These are phyloP conservation scores for Coniochaeta hoffmannii DNA, from an alignment of 2,329 filamentous ascomycete species.

Conservation along the genomic window DNA sequence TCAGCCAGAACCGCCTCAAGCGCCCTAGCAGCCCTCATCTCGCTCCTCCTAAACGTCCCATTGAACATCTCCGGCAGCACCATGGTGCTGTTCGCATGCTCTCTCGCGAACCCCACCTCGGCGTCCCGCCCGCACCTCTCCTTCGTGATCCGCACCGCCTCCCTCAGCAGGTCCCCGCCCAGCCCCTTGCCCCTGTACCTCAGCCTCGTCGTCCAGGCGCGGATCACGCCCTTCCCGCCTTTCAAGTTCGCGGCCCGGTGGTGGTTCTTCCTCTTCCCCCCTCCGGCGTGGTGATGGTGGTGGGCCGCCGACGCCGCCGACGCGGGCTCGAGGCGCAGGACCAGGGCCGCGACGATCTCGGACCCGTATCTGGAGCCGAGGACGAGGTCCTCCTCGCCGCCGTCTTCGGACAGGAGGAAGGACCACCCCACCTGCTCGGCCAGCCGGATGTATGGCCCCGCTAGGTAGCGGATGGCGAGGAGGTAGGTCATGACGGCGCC, in stretches of 20 bases:
- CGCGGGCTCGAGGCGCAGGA: constrained; percentile 53
- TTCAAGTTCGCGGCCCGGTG: constrained; percentile 15
- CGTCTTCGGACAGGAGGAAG: constrained; percentile 44
- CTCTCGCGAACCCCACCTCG: constrained; percentile 62
- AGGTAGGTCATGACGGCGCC: constrained; percentile 59
- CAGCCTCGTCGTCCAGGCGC: constrained; percentile 73
- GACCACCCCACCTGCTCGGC: constrained; percentile 55
- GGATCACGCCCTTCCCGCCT: constrained; percentile 63
- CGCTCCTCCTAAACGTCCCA: constrained; percentile 48
- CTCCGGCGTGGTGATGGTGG: constrained; percentile 4
- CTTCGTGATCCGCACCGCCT: constrained; percentile 61
- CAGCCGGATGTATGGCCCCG: constrained; percentile 52
- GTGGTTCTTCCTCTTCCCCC: constrained; percentile 11
- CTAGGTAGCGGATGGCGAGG: constrained; percentile 51
- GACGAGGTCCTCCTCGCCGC: constrained; percentile 45
- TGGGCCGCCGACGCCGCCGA: no score
- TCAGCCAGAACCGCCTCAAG: constrained; percentile 43
- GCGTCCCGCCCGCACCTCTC: constrained; percentile 62
- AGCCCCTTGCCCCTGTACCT: constrained; percentile 65
- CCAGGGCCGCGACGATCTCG: constrained; percentile 62
- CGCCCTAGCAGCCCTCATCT: constrained; percentile 47
- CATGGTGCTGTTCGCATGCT: constrained; percentile 68
- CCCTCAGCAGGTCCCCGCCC: constrained; percentile 63
- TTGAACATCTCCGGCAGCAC: constrained; percentile 59
- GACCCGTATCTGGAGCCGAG: constrained; percentile 61